These are phyloP conservation scores for Tetraselmis striata DNA, from an alignment of 139 green algal genomes.

Conservation along the genomic window DNA sequence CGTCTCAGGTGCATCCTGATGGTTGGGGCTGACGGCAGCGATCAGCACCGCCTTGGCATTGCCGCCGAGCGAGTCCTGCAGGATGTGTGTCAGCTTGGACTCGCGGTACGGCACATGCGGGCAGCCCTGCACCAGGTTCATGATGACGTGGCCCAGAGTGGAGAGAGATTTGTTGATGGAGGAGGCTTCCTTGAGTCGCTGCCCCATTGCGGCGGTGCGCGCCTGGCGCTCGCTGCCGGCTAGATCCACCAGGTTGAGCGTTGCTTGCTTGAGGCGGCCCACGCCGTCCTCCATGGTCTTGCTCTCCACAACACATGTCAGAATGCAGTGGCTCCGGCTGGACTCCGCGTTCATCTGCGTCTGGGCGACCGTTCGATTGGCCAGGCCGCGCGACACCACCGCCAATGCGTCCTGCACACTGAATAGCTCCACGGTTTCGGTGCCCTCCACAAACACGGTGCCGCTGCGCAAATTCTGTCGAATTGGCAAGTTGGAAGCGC, in stretches of 20 bases:
- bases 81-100: not conserved
- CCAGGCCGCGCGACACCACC: not conserved
- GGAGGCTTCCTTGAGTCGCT: conserved; percentile 14
- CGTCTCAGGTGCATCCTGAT: not conserved
- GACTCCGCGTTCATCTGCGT: not conserved
- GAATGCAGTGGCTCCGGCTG: not conserved
- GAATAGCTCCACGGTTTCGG: not conserved
- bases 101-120: not conserved
- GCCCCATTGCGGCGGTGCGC: conserved; percentile 8
- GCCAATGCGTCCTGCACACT: not conserved
- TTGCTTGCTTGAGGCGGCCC: not conserved
- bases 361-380: not conserved
- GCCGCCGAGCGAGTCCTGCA: not conserved
- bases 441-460: not conserved
- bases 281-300: too few species aligned
- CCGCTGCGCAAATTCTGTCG: not conserved
- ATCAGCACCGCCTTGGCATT: not conserved
- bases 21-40: not conserved
- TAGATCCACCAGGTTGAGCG: conserved; percentile 28
- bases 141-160: conserved; percentile 29
- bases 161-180: conserved; percentile 33
- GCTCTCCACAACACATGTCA: not conserved
- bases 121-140: not conserved
- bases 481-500: not conserved
- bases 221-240: conserved; percentile 26